These are phyloP conservation scores for Boletus sp. DNA, from an alignment of 768 basidiomycete genomes.

Conservation along the genomic window DNA sequence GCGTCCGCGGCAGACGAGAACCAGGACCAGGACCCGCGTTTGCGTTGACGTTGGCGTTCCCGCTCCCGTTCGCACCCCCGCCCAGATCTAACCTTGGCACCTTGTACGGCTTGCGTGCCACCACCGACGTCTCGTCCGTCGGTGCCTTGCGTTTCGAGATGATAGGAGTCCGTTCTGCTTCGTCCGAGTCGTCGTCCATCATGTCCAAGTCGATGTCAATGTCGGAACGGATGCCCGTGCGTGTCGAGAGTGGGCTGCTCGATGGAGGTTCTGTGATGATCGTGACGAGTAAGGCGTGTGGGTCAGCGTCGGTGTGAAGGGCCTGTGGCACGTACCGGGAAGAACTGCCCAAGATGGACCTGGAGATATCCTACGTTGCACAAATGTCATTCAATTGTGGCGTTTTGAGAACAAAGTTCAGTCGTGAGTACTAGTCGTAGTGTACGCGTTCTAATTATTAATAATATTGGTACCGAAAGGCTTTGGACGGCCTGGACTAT, in stretches of 20 bases:
- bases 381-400: not conserved
- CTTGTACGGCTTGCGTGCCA: conserved; percentile 17
- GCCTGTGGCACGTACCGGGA: conserved; percentile 18
- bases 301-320: conserved; percentile 1
- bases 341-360: conserved; percentile 30
- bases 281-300: not conserved
- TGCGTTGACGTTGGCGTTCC: not conserved
- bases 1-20: conserved; percentile 5
- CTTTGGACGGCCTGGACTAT: too few species aligned
- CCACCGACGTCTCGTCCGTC: conserved; percentile 5
- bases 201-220: conserved; percentile 10
- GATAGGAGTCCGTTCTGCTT: conserved; percentile 16
- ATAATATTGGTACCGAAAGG: not conserved
- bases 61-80: not conserved
- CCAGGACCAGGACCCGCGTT: not conserved
- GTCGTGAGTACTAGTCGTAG: not conserved
- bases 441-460: not conserved
- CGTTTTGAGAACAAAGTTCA: not conserved
- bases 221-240: conserved; percentile 13
- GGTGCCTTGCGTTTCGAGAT: conserved; percentile 28
- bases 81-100: conserved; percentile 16
- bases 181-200: conserved; percentile 25
- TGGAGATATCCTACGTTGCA: conserved; percentile 11
- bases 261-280: conserved; percentile 19
- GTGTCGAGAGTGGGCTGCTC: conserved; percentile 19